A percentile compares a stretch with the other conserved stretches of the same genome.
Evolutionary conservation across 2,329 filamentous ascomycete genomes (phyloP).

Genomic region (Mycosphaerella sp.): DNA sequence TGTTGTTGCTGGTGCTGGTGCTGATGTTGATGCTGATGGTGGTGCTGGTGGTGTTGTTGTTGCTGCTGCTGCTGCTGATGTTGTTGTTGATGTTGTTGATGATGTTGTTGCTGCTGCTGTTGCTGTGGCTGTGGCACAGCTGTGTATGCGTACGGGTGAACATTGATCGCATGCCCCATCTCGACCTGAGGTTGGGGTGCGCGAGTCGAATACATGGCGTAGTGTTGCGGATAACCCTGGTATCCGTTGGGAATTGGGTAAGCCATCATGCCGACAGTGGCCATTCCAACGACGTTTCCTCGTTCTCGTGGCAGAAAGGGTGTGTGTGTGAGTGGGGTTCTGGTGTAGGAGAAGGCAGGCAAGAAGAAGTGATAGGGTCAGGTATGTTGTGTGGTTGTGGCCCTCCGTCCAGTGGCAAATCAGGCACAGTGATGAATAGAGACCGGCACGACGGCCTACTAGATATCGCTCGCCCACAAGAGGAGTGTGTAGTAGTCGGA

Average conservation of each 20-base stretch:
- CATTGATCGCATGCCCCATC: constrained; percentile 15
- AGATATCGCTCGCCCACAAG: constrained; percentile 3
- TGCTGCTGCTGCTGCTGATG: constrained; percentile 13
- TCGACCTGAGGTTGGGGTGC: constrained; percentile 19
- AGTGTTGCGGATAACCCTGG: constrained; percentile 26
- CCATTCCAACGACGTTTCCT: constrained; percentile 21
- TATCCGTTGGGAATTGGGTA: constrained; percentile 26
- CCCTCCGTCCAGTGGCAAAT: not conserved
- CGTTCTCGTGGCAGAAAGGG: not conserved
- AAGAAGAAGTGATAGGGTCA: not conserved
- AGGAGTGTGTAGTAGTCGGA: not conserved
- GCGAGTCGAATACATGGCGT: constrained; percentile 26
- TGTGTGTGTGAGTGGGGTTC: not conserved
- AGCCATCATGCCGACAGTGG: constrained; percentile 29
- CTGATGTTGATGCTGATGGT: constrained; percentile 7
- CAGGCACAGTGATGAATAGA: not conserved
- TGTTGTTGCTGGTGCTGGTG: constrained; percentile 7
- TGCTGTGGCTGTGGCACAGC: constrained; percentile 13
- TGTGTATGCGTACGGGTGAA: constrained; percentile 23
- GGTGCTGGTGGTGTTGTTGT: constrained; percentile 12
- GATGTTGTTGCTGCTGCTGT: constrained; percentile 13
- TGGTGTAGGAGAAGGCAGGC: not conserved
- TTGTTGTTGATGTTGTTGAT: constrained; percentile 6
- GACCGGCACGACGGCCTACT: constrained; percentile 7
- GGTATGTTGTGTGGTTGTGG: not conserved